Percentiles rank a stretch among this genome's conserved stretches.
Evolutionary conservation across 208 protist genomes (phyloP).

Genomic region (Strigomonas galati): DNA sequence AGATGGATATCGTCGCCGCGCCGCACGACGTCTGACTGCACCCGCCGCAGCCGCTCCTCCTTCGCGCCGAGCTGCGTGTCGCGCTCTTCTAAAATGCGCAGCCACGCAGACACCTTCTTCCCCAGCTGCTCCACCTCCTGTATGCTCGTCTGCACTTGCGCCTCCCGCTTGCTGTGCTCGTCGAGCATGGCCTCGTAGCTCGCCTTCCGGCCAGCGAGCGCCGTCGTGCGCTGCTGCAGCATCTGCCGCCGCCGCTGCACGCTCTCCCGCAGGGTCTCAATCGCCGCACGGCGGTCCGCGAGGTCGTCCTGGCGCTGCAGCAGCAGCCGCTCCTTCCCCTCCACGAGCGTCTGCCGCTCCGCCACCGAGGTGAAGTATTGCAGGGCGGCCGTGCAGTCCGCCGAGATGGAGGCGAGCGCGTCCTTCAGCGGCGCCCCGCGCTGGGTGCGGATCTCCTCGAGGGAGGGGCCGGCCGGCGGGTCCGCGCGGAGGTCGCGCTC

Average conservation of each 20-base stretch:
- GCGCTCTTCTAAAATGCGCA: conserved; percentile 71
- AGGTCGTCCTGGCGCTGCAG: conserved; percentile 41
- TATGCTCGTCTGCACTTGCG: conserved; percentile 46
- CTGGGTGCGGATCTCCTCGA: conserved; percentile 27
- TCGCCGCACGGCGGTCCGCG: conserved; percentile 38
- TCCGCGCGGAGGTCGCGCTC: conserved; percentile 36
- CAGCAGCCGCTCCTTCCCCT: conserved; percentile 41
- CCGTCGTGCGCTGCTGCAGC: conserved; percentile 27
- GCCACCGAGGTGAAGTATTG: conserved; percentile 32
- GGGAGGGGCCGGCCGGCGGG: conserved; percentile 19
- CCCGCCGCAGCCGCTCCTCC: conserved; percentile 57
- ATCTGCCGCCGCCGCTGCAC: conserved; percentile 16
- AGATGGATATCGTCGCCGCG: conserved; percentile 50
- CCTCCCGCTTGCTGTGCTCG: conserved; percentile 49
- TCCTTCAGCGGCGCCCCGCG: conserved; percentile 23
- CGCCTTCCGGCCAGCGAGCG: conserved; percentile 36
- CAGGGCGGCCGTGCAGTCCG: conserved; percentile 30
- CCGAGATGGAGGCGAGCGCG: conserved; percentile 21
- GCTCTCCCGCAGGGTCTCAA: conserved; percentile 35
- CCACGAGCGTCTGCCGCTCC: conserved; percentile 44
- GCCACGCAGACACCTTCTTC: conserved; percentile 59
- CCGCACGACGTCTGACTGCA: conserved; percentile 54
- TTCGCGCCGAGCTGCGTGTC: conserved; percentile 46
- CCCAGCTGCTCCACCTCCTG: conserved; percentile 65
- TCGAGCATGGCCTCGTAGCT: conserved; percentile 32